phyloP scores from a whole-genome alignment of 805 yeast species.

The Wickerhamiella allomyrinae region DNA sequence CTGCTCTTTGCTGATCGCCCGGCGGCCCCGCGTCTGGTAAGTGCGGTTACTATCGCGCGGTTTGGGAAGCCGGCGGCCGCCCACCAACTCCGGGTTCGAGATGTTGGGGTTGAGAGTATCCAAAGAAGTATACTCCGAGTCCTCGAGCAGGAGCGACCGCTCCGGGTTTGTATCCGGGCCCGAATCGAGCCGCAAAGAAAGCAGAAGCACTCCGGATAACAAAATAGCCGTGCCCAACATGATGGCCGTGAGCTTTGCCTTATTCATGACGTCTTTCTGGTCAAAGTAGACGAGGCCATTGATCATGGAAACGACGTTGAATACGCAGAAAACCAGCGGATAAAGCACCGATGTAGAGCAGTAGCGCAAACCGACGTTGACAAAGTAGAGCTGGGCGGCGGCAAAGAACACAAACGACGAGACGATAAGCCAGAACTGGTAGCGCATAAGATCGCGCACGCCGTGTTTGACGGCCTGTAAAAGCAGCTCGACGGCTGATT shows the following conservation, averaged over 20 bases:
- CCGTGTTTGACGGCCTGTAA: conserved; percentile 28
- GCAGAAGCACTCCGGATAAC: conserved; percentile 45
- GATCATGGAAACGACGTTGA: conserved; percentile 52
- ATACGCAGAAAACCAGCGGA: conserved; percentile 74
- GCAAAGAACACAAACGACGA: conserved; percentile 36
- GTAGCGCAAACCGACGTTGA: conserved; percentile 57
- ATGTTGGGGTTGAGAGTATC: conserved; percentile 16
- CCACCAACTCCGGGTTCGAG: conserved; percentile 14
- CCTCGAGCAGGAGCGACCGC: conserved; percentile 5
- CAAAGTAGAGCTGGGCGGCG: conserved; percentile 52
- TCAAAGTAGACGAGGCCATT: conserved; percentile 49
- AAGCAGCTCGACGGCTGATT: conserved; percentile 60
- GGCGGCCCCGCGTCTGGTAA: conserved; percentile 1
- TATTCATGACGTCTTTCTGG: conserved; percentile 32
- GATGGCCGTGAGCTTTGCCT: conserved; percentile 28
- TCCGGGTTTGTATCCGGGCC: conserved; percentile 2
- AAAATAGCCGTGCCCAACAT: conserved; percentile 35
- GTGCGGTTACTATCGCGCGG: conserved; percentile 12
- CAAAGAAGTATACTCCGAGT: conserved; percentile 20
- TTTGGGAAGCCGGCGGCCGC: conserved; percentile 8
- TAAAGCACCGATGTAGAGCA: conserved; percentile 66
- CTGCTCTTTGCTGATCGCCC: conserved; percentile 41
- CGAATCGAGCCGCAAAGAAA: conserved; percentile 38
- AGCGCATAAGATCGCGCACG: conserved; percentile 28
- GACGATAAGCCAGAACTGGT: conserved; percentile 38